phyloP scores from a whole-genome alignment of 2,329 filamentous ascomycete species.

The Ophiosphaerella herpotricha region DNA sequence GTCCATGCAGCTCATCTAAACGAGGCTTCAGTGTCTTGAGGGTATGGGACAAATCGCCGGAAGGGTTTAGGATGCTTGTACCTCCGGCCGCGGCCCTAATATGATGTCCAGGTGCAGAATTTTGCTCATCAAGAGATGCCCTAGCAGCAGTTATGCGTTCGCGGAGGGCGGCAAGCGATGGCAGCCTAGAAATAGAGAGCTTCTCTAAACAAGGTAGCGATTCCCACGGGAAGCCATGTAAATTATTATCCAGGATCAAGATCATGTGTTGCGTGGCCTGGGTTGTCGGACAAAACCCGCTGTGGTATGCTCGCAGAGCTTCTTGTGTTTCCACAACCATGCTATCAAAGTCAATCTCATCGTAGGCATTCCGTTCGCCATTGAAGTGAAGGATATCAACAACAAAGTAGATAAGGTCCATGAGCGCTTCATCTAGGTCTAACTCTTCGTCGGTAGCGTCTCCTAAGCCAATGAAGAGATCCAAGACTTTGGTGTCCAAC shows the following conservation, averaged over 20 bases:
- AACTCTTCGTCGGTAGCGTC: slow-evolving; percentile 68
- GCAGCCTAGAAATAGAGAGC: slow-evolving; percentile 81
- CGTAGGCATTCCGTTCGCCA: slow-evolving; percentile 93
- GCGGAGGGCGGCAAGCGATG: slow-evolving; percentile 81
- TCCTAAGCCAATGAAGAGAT: slow-evolving; percentile 86
- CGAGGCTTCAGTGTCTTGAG: slow-evolving; percentile 73
- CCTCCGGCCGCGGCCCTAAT: slow-evolving; percentile 59
- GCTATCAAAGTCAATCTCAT: slow-evolving; percentile 93
- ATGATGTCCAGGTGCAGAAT: slow-evolving; percentile 46
- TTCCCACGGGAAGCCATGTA: slow-evolving; percentile 95
- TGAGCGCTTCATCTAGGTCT: slow-evolving; percentile 87
- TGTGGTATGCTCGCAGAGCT: slow-evolving; percentile 79
- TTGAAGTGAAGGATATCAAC: slow-evolving; percentile 97
- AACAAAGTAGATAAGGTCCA: slow-evolving; percentile 92
- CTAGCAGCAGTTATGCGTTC: slow-evolving; percentile 69
- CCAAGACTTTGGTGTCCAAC: slow-evolving; percentile 72
- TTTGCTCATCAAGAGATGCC: slow-evolving; percentile 7
- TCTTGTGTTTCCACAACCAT: slow-evolving; percentile 90
- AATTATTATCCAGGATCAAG: slow-evolving; percentile 84
- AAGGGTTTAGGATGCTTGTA: slow-evolving; percentile 88
- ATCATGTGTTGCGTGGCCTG: slow-evolving; percentile 69
- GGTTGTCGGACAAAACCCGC: slow-evolving; percentile 47
- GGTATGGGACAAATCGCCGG: slow-evolving; percentile 79
- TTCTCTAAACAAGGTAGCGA: slow-evolving; percentile 83
- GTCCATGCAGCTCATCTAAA: slow-evolving; percentile 56